These are phyloP conservation scores for Dipteronia sinensis DNA, from an alignment of 345 rosid genomes.

Conservation along the genomic window DNA sequence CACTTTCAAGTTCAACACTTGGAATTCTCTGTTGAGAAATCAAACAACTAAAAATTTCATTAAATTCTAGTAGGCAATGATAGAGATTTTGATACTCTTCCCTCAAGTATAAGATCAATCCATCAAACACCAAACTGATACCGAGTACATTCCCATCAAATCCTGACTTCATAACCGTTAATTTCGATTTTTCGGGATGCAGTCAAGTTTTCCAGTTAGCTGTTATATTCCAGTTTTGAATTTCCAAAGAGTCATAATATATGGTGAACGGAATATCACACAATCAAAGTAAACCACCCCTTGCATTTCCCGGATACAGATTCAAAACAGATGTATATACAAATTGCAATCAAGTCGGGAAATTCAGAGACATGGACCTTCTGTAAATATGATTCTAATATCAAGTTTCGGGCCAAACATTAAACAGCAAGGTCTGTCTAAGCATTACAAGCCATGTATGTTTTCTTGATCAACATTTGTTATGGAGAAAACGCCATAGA, in stretches of 20 bases:
- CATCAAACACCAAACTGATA: slow-evolving; percentile 1
- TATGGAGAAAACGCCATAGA: not conserved
- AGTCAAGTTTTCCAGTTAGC: not conserved
- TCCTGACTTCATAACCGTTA: not conserved
- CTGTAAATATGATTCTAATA: not conserved
- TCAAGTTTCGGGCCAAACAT: not conserved
- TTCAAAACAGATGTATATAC: not conserved
- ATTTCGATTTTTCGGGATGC: not conserved
- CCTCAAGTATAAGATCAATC: not conserved
- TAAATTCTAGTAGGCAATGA: not conserved
- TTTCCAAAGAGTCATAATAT: not conserved
- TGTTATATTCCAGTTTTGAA: not conserved
- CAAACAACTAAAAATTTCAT: not conserved
- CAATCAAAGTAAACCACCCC: not conserved
- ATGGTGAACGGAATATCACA: not conserved
- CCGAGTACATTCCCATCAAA: not conserved
- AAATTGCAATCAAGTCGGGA: not conserved
- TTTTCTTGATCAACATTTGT: not conserved
- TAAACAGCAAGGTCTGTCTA: not conserved
- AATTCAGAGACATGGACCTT: not conserved
- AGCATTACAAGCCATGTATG: not conserved
- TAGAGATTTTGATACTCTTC: slow-evolving; percentile 7
- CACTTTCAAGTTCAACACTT: not conserved
- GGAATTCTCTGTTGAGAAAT: not conserved
- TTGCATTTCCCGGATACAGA: not conserved